Percentiles rank a stretch among this genome's conserved stretches.
Conservation (phyloP, 164 flowering plant genomes). For the Annona cherimola region DNA sequence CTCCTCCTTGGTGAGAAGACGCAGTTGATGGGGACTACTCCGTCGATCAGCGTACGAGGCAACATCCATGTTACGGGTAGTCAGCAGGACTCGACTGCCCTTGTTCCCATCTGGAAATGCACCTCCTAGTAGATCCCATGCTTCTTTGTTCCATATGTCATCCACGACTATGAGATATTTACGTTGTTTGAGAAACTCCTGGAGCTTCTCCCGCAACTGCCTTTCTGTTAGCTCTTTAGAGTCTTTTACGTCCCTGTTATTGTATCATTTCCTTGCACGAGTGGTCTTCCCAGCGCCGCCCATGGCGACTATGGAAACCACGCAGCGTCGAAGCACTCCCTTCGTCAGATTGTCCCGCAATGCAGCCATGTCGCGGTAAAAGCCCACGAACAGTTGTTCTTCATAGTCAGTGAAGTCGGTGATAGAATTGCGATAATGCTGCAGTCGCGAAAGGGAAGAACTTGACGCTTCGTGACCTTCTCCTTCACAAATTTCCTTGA, state of each 20-base stretch:
- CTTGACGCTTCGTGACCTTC: no score
- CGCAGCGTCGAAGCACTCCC: constrained; percentile 2
- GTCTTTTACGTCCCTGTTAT: constrained; percentile 11
- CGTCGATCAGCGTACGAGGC: constrained; percentile 17
- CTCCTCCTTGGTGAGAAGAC: not conserved
- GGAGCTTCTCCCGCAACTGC: constrained; percentile 10
- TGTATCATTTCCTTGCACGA: constrained; percentile 25
- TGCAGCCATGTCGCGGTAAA: constrained; percentile 10
- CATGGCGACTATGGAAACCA: constrained; percentile 28
- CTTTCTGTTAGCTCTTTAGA: constrained; percentile 8
- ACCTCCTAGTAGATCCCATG: constrained; percentile 19
- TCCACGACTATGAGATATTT: constrained; percentile 35
- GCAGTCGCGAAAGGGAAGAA: no score
- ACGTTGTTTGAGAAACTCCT: constrained; percentile 1
- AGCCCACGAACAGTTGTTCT: no score
- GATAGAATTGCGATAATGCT: no score
- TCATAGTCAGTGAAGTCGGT: no score
- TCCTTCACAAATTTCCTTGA: no score
- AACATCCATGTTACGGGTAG: constrained; percentile 21
- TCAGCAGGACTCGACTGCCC: constrained; percentile 23
- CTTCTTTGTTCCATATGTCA: constrained; percentile 26
- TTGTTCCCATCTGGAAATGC: constrained; percentile 18
- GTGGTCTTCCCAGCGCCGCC: constrained; percentile 41
- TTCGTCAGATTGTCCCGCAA: constrained; percentile 12
- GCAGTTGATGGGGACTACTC: not conserved